A percentile compares a stretch with the other conserved stretches of the same genome.
phyloP scores from a whole-genome alignment of 2,329 filamentous ascomycete genomes.

The Aureobasidium lini region DNA sequence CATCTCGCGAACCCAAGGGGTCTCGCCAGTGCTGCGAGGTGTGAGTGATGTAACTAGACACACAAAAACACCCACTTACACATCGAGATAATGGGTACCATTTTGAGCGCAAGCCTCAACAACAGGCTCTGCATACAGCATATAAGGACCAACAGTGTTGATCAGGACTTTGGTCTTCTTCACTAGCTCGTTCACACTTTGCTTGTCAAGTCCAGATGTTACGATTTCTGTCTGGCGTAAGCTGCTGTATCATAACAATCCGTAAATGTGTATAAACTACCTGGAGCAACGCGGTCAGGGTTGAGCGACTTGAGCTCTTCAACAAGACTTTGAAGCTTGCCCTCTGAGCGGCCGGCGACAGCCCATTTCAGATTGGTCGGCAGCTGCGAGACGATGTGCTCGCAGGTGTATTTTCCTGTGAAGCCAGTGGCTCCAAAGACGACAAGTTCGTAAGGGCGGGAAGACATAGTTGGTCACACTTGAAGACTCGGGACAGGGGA shows the following conservation, averaged over 20 bases:
- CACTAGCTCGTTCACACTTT: slow-evolving; percentile 45
- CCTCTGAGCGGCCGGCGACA: slow-evolving; percentile 70
- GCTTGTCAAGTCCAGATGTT: slow-evolving; percentile 39
- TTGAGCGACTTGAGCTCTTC: slow-evolving; percentile 59
- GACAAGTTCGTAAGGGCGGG: slow-evolving; percentile 55
- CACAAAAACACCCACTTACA: slow-evolving; percentile 20
- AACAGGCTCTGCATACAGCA: slow-evolving; percentile 56
- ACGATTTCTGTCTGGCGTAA: slow-evolving; percentile 26
- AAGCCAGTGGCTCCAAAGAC: slow-evolving; percentile 69
- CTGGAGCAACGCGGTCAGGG: slow-evolving; percentile 62
- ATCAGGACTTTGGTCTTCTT: slow-evolving; percentile 52
- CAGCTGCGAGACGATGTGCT: slow-evolving; percentile 63
- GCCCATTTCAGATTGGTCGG: slow-evolving; percentile 82
- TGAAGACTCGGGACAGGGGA: background rate
- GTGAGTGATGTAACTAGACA: slow-evolving; percentile 22
- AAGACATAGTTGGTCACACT: slow-evolving; percentile 6
- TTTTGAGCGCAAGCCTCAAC: slow-evolving; percentile 57
- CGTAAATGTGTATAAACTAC: slow-evolving; percentile 35
- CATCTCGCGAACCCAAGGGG: slow-evolving; percentile 57
- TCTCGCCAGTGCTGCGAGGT: slow-evolving; percentile 49
- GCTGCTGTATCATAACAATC: background rate
- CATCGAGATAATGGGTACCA: slow-evolving; percentile 62
- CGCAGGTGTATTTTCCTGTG: slow-evolving; percentile 68
- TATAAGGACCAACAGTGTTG: slow-evolving; percentile 57
- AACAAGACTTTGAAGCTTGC: slow-evolving; percentile 64